Evolutionary conservation across 176 grass and related monocot species (phyloP), one percentile per base, ranked within the genome.

Genomic region (Oryza nivara): DNA sequence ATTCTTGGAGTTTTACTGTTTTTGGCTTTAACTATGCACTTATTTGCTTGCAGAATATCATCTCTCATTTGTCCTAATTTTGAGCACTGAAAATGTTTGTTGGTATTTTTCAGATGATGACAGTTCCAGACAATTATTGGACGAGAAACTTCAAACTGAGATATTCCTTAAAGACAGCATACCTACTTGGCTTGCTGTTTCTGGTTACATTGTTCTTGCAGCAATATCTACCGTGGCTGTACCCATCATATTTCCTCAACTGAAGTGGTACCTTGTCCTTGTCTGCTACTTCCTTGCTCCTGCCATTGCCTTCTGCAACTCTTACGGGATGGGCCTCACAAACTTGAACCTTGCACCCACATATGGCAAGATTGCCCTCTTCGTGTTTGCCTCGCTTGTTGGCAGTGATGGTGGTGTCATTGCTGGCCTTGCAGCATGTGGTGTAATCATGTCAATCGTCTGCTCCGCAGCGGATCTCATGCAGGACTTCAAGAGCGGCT

Each of bases 251-350:
- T 89, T 89, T 70, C 88, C 88, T 30, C 77, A 89, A 40, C 77
- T 89, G n/a, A 85, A 71, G 88, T 85, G 88, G 88, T 76, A 81
- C 74, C 65, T 89, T 85, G 82, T 89, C 49, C 77, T 89, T 14
- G 25, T 38, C 30, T 89, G 82, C 65, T 89, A 89, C 65, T 76
- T 89, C 65, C 51, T 89, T 71, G 82, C 63, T 89, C 88, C 88
- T 51, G 88, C 82, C 51, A 60, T 89, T 81, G 88, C 88, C 5
- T 89, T 89, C 77, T 89, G 82, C 71, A 89, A 89, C 77, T 85
- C 88, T 30, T 89, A 89, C 0, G 88, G 82, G 34, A 81, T 81
- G 88, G 88, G 88, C 9, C 88, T 89, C 41, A 89, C 82, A 0
- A 89, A 89, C 71, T 40, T 89, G 65, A 89, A 89, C 82, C 87